Evolutionary conservation across 768 basidiomycete species (phyloP).

Genomic region (Leccinum subtestaceum): DNA sequence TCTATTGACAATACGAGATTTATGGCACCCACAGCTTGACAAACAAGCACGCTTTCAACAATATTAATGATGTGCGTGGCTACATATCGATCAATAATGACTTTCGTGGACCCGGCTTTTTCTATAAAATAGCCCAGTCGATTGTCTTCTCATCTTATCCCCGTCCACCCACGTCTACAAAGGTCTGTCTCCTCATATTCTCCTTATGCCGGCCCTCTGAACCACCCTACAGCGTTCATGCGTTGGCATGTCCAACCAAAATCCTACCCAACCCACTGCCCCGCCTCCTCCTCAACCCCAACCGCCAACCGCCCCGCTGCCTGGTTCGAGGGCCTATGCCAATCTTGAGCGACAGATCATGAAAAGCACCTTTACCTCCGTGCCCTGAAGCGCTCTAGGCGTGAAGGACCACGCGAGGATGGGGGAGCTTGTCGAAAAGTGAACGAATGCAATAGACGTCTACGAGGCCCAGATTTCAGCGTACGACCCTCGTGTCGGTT

Average conservation of each 20-base stretch:
- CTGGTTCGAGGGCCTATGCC: slow-evolving; percentile 19
- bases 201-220: not conserved
- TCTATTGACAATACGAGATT: not conserved
- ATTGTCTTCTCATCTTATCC: not conserved
- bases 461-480: slow-evolving; percentile 20
- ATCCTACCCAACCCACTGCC: slow-evolving; percentile 12
- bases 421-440: slow-evolving; percentile 9
- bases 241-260: slow-evolving; percentile 16
- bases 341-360: slow-evolving; percentile 19
- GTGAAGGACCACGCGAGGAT: not conserved
- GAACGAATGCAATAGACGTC: slow-evolving; percentile 12
- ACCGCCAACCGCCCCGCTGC: slow-evolving; percentile 11
- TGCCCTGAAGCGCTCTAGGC: slow-evolving; percentile 18
- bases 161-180: not conserved
- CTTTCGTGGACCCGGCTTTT: slow-evolving; percentile 22
- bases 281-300: not conserved
- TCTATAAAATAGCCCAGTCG: slow-evolving; percentile 23
- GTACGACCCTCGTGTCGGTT: slow-evolving; percentile 23
- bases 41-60: slow-evolving; percentile 40
- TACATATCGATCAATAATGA: slow-evolving; percentile 34
- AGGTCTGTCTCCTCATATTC: not conserved
- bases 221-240: slow-evolving; percentile 4
- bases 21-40: slow-evolving; percentile 37
- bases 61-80: slow-evolving; percentile 5
- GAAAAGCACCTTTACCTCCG: slow-evolving; percentile 13